These are phyloP conservation scores for Pseudevernia furfuracea DNA, from an alignment of 495 filamentous ascomycete species.

Conservation along the genomic window DNA sequence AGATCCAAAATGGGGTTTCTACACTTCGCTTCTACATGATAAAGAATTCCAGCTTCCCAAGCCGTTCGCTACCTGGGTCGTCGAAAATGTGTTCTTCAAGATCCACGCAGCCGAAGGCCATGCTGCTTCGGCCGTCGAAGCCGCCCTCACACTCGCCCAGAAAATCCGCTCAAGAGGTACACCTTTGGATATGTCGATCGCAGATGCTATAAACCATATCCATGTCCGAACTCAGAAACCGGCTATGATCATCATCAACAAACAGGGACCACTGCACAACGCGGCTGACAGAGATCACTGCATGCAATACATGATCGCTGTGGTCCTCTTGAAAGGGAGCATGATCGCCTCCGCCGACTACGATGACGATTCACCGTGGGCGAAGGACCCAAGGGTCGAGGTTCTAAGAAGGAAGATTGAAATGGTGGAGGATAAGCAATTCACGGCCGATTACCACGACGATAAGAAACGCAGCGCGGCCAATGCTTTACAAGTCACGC, in stretches of 20 bases:
- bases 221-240: slow-evolving; percentile 8
- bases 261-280: slow-evolving; percentile 33
- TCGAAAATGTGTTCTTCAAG: slow-evolving; percentile 38
- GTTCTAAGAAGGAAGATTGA: slow-evolving; percentile 31
- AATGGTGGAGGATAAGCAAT: slow-evolving; percentile 27
- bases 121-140: slow-evolving; percentile 35
- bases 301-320: slow-evolving; percentile 37
- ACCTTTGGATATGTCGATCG: background rate
- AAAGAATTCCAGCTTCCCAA: slow-evolving; percentile 26
- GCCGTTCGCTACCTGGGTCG: slow-evolving; percentile 31
- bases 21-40: slow-evolving; percentile 27
- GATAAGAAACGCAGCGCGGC: slow-evolving; percentile 27
- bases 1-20: slow-evolving; percentile 35
- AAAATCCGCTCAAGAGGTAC: background rate
- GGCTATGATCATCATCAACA: slow-evolving; percentile 39
- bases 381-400: slow-evolving; percentile 25
- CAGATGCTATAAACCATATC: background rate
- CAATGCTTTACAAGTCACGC: slow-evolving; percentile 15
- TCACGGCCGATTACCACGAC: slow-evolving; percentile 37
- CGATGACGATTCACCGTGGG: slow-evolving; percentile 33
- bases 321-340: slow-evolving; percentile 34
- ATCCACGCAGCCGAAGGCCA: slow-evolving; percentile 36
- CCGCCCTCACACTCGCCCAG: slow-evolving; percentile 21
- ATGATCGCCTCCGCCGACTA: slow-evolving; percentile 33
- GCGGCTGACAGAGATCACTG: slow-evolving; percentile 43